Evolutionary conservation across 768 basidiomycete species (phyloP).

Genomic region (Auriscalpium vulgare): DNA sequence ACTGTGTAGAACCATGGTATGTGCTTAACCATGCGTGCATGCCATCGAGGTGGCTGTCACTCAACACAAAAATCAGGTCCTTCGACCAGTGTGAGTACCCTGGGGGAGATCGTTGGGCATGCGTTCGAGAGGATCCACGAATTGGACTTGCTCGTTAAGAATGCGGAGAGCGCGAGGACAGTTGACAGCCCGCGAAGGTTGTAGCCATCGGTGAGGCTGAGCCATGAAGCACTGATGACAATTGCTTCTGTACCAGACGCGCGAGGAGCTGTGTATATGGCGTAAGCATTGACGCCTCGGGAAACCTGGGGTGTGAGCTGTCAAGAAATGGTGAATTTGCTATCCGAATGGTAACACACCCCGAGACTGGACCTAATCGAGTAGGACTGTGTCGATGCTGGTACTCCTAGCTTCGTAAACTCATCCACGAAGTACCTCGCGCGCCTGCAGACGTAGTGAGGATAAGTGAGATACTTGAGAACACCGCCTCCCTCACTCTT

Average conservation of each 20-base stretch:
- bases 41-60: conserved; percentile 84
- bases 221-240: conserved; percentile 87
- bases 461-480: not conserved
- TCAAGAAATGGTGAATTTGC: conserved; percentile 3
- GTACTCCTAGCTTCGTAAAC: conserved; percentile 69
- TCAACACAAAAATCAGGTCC: conserved; percentile 84
- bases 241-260: conserved; percentile 92
- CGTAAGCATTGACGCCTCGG: conserved; percentile 76
- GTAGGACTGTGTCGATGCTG: conserved; percentile 64
- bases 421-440: conserved; percentile 52
- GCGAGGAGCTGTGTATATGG: conserved; percentile 73
- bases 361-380: conserved; percentile 41
- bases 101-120: conserved; percentile 20
- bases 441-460: conserved; percentile 38
- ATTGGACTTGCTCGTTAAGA: conserved; percentile 60
- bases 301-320: conserved; percentile 30
- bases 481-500: conserved; percentile 47
- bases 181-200: conserved; percentile 85
- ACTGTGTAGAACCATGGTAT: conserved; percentile 66
- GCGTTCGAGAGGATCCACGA: not conserved
- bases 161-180: conserved; percentile 78
- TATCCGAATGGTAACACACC: conserved; percentile 30
- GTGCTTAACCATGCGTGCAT: conserved; percentile 87
- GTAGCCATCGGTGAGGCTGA: conserved; percentile 55
- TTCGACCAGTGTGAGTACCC: conserved; percentile 92